Base-by-base conservation (phyloP, 495 filamentous ascomycete species). In the Penicillium canariense region DNA sequence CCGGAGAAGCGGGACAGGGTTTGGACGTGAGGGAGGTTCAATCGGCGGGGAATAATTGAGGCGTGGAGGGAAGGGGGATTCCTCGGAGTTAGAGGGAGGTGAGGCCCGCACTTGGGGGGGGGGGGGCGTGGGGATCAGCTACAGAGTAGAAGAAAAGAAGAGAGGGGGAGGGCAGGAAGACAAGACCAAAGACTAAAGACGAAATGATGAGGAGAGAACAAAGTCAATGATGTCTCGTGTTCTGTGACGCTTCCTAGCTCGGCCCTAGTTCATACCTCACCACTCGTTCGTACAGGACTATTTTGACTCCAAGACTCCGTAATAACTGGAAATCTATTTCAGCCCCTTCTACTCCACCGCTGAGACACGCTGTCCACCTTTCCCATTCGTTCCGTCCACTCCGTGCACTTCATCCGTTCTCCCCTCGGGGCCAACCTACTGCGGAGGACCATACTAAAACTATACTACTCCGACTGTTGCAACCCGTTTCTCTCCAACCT, bases 351-450 rank as follows among this genome's bases (percentile, higher is more conserved):
- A 44, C 46, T 54, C 28, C 45, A 50, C 43, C 47, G 17, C 40
- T 56, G 54, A 61, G 54, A 61, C 58, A 56, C 42, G 22, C 32
- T 52, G 51, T 50, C 48, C 57, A 51, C 39, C 39, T 30, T 51
- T 30, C 36, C 47, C 51, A 50, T 26, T 10, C 11, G 12, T 18
- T 18, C 25, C 25, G 11, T 26, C 43, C 43, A 27, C 25, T 28
- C 25, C 42, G 3, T n/a, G 43, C 23, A 18, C 22, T 15, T 43
- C 39, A 34, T n/a, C n/a, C n/a, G n/a, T n/a, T n/a, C n/a, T n/a
- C n/a, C n/a, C n/a, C n/a, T n/a, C n/a, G n/a, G n/a, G n/a, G n/a
- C n/a, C n/a, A n/a, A n/a, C n/a, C n/a, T n/a, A n/a, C n/a, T n/a
- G n/a, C n/a, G n/a, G n/a, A n/a, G n/a, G n/a, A n/a, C n/a, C n/a